These are phyloP conservation scores for Apiotrichum sp. DNA, from an alignment of 1,284 basidiomycete genomes.

Conservation along the genomic window DNA sequence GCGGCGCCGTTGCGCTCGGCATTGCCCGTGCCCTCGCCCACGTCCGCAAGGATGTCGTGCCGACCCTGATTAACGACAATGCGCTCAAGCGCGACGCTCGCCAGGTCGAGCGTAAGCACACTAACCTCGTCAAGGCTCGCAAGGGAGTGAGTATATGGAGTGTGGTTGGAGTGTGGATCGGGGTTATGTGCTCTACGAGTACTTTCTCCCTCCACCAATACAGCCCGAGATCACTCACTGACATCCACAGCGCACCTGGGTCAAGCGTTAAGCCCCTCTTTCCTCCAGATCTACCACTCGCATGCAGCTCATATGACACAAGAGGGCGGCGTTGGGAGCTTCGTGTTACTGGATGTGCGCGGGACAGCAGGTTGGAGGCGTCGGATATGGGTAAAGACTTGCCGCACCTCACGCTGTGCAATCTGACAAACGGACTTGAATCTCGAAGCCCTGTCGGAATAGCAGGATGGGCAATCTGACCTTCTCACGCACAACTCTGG, in stretches of 20 bases:
- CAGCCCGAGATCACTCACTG: not conserved
- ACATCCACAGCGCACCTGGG: slow-evolving; percentile 70
- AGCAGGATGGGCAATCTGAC: no score
- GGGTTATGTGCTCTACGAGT: not conserved
- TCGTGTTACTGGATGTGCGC: no score
- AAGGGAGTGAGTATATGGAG: slow-evolving; percentile 62
- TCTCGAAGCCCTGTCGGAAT: no score
- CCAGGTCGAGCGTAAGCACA: slow-evolving; percentile 98
- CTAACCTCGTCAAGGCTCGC: slow-evolving; percentile 81
- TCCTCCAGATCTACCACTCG: slow-evolving; percentile 5
- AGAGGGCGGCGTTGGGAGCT: no score
- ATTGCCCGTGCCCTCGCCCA: slow-evolving; percentile 73
- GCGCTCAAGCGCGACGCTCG: slow-evolving; percentile 85
- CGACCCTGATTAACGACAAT: slow-evolving; percentile 71
- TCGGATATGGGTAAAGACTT: no score
- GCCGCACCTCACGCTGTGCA: no score
- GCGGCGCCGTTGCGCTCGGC: slow-evolving; percentile 79
- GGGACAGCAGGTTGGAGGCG: no score
- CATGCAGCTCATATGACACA: slow-evolving; percentile 1
- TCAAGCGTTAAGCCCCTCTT: slow-evolving; percentile 72
- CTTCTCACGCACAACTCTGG: no score
- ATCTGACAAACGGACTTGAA: no score
- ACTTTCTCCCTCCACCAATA: slow-evolving; percentile 1
- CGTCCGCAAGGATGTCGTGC: slow-evolving; percentile 60
- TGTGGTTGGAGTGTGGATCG: no score